These are phyloP conservation scores for Tulasnella sp. DNA, from an alignment of 768 basidiomycete species.

Conservation along the genomic window DNA sequence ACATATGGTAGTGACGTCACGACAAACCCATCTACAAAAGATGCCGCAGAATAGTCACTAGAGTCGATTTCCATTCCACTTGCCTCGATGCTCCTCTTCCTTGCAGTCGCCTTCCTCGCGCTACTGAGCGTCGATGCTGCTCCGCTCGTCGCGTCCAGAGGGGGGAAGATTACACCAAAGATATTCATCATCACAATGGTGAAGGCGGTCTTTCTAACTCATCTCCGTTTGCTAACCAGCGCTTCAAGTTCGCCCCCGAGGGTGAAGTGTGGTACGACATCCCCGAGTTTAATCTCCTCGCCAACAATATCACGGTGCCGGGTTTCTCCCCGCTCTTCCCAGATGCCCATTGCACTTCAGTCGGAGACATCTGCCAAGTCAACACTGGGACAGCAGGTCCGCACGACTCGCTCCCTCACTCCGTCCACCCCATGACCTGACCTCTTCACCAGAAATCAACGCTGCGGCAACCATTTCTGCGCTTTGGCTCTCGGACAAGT, in stretches of 20 bases:
- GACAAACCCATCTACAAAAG: neutral
- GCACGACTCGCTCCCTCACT: neutral
- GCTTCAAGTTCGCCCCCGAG: conserved; percentile 11
- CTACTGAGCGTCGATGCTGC: neutral
- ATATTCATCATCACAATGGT: neutral
- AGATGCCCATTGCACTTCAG: conserved; percentile 38
- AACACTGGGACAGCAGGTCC: conserved; percentile 37
- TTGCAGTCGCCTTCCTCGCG: neutral
- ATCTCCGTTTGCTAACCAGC: neutral
- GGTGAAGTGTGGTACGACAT: conserved; percentile 31
- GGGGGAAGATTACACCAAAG: neutral
- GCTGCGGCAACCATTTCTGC: conserved; percentile 40
- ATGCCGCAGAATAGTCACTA: neutral
- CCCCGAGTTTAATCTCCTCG: conserved; percentile 36
- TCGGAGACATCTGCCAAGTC: conserved; percentile 40
- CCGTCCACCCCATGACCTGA: neutral
- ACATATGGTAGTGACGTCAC: neutral
- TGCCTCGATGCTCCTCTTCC: neutral
- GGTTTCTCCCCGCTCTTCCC: conserved; percentile 43
- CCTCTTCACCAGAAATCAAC: conserved; percentile 39
- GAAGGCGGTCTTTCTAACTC: neutral
- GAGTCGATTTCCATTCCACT: neutral
- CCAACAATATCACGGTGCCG: conserved; percentile 39
- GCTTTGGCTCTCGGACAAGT: conserved; percentile 36
- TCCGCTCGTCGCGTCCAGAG: neutral